Conservation (phyloP, 495 filamentous ascomycete species). For the Hypoxylon cercidicola region DNA sequence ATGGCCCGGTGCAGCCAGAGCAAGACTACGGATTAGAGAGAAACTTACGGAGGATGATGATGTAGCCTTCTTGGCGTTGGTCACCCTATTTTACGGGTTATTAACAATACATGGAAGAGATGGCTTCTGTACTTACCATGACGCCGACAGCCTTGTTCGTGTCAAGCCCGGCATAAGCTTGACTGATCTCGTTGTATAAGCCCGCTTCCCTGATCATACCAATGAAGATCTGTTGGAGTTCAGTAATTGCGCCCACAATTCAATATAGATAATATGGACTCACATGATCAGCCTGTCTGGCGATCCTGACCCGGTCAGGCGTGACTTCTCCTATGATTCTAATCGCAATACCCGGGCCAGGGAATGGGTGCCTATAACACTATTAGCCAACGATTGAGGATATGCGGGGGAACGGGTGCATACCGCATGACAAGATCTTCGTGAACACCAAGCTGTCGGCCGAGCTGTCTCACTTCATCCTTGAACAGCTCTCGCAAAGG, state of each 20-base stretch:
- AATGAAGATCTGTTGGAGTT: conserved; percentile 72
- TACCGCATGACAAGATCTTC: conserved; percentile 78
- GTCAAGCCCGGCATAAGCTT: conserved; percentile 85
- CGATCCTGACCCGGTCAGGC: conserved; percentile 79
- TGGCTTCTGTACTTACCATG: conserved; percentile 61
- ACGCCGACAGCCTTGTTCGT: conserved; percentile 77
- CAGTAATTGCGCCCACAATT: neutral
- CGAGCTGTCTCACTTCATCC: conserved; percentile 78
- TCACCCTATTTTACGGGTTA: conserved; percentile 27
- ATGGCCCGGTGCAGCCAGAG: too few relatives aligned
- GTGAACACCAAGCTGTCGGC: conserved; percentile 78
- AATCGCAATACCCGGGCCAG: conserved; percentile 84
- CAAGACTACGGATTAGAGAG: neutral
- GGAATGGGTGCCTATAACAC: conserved; percentile 22
- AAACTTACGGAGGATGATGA: conserved; percentile 66
- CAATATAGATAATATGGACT: conserved; percentile 3
- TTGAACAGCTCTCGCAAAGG: conserved; percentile 39
- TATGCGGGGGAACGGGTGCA: conserved; percentile 59
- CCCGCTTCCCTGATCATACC: conserved; percentile 84
- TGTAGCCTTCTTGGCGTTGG: conserved; percentile 45
- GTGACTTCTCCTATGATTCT: conserved; percentile 91
- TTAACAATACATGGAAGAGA: neutral
- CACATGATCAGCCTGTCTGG: conserved; percentile 77
- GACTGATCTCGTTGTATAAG: conserved; percentile 78
- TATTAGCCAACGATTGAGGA: neutral